Evolutionary conservation across 208 protist species (phyloP).

Genomic region (Crithidia expoeki): DNA sequence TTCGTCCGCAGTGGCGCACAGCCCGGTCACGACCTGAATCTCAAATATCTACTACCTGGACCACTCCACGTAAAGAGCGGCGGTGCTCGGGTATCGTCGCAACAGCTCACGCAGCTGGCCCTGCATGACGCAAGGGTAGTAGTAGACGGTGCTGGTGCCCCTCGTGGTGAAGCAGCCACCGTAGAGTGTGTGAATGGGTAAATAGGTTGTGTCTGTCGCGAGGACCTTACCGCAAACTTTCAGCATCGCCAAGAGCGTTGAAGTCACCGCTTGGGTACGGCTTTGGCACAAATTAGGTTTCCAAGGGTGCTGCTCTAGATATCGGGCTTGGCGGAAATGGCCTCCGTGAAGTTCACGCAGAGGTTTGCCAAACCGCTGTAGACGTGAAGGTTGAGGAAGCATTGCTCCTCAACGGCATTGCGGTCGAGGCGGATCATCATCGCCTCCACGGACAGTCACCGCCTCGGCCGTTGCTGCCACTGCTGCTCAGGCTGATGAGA

Average conservation of each 20-base stretch:
- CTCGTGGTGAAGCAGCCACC: slow-evolving; percentile 24
- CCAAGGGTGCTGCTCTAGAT: slow-evolving; percentile 38
- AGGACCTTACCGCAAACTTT: slow-evolving; percentile 35
- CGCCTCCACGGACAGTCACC: slow-evolving; percentile 27
- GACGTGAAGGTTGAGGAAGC: slow-evolving; percentile 46
- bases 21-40: slow-evolving; percentile 34
- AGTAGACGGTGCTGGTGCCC: slow-evolving; percentile 38
- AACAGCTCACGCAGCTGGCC: slow-evolving; percentile 39
- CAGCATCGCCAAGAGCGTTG: slow-evolving; percentile 30
- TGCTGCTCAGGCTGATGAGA: slow-evolving; percentile 8
- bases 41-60: slow-evolving; percentile 41
- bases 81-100: slow-evolving; percentile 30
- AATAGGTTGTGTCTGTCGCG: slow-evolving; percentile 37
- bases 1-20: slow-evolving; percentile 31
- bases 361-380: slow-evolving; percentile 41
- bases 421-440: slow-evolving; percentile 35
- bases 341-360: slow-evolving; percentile 26
- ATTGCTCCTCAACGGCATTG: slow-evolving; percentile 20
- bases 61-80: slow-evolving; percentile 35
- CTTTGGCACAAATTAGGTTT: slow-evolving; percentile 32
- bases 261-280: slow-evolving; percentile 35
- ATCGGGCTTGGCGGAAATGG: not conserved
- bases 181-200: slow-evolving; percentile 38
- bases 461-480: slow-evolving; percentile 1
- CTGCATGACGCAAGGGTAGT: slow-evolving; percentile 35